Base-by-base conservation (phyloP, 441 rosid species). In the Biscutella auriculata region DNA sequence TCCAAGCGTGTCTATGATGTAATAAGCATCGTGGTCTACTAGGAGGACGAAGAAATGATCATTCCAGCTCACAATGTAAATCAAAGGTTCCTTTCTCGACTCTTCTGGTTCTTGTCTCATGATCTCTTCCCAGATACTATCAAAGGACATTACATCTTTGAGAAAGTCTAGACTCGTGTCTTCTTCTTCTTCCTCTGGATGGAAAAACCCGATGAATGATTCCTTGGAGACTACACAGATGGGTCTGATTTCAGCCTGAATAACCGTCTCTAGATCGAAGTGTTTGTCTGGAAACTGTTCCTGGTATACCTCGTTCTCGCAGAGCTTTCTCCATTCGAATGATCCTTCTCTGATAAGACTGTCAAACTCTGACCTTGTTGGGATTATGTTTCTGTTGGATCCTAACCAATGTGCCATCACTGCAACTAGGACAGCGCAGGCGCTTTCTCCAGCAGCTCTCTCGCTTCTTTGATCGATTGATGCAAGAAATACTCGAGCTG, bases 381-480 rank as follows among this genome's bases (percentile, higher is more conserved):
- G 97, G 85, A 86, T 82, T 19, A 73, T 67, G 46, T 74, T 76
- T 25, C 28, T 77, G 76, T 86, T 86, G 60, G 73, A 69, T 49
- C 81, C 93, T 51, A 89, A 81, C 97, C 97, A 89, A 57, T 89
- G 79, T 14, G 97, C 87, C 69, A 89, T 82, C 43, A 80, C 93
- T 9, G 90, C 97, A 35, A 86, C 97, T 13, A 86, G 68, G 41
- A 85, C 97, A 1, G 97, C 84, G 54, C 97, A 89, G 1, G 97
- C 97, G 50, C 97, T 82, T 65, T 89, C 97, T 17, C 97, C 97
- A 8, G 91, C 95, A 3, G 97, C 95, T 46, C 70, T 73, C 76
- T 86, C 97, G 34, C 88, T 86, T 44, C 93, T 79, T 71, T 89
- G 97, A 60, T 89, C 97, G 30, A 89, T 89, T 11, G 97, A 89